Evolutionary conservation across 257 asterid genomes (phyloP), one percentile per base, ranked within the genome.

Genomic region (Solanum okadae): DNA sequence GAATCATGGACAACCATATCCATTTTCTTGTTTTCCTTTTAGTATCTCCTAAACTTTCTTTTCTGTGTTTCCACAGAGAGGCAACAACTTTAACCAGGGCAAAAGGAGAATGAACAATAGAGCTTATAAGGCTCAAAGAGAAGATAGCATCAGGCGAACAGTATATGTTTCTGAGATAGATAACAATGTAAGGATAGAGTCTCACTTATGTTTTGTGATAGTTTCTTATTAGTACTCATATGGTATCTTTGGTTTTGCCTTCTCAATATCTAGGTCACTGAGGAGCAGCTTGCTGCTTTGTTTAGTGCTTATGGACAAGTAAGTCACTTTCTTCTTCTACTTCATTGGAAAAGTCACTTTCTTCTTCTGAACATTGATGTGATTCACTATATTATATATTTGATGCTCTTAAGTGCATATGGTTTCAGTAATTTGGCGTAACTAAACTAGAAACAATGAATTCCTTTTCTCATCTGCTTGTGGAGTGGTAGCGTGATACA

Each of bases 81-180:
- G 93, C 88, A 92, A 89, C 90, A 94, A 90, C 92, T 89, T 93
- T 89, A 90, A 76, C 88, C 95, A 93, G 90, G 94, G 95, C 40
- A 92, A 91, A 91, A 96, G 91, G 90, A 93, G 94, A 89, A 90
- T 91, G 92, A 92, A 86, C 88, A 97, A 95, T 89, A 91, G 98
- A 92, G 91, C 96, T 89, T 93, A 90, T 86, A 94, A 93, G 91
- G 98, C 97, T 90, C 98, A 95, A 92, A 93, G 98, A 89, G 99
- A 96, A 88, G 98, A 95, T 90, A 94, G 96, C 86, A 92, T 96
- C 59, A 93, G 98, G 91, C 93, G 99, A 87, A 96, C 99, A 84
- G 98, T 96, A 61, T 96, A 96, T 89, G 99, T 96, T 35, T 92
- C 98, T 10, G 99, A 95, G 92, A 93, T 96, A 88, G 98, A 94